These are phyloP conservation scores for Diaporthe vaccinii DNA, from an alignment of 2,329 filamentous ascomycete species.

Conservation along the genomic window DNA sequence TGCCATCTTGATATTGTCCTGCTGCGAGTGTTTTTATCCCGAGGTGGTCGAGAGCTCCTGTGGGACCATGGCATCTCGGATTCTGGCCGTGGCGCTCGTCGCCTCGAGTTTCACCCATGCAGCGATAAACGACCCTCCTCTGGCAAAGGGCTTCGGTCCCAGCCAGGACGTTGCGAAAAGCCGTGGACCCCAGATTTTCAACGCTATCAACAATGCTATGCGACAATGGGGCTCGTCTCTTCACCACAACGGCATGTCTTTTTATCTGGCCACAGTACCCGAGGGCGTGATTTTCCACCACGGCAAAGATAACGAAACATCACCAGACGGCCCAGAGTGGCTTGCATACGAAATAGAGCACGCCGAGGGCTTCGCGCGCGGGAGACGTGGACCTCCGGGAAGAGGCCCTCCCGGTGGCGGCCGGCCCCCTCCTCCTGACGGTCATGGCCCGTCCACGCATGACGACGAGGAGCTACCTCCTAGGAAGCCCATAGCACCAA, in stretches of 20 bases:
- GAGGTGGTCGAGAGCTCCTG: not conserved
- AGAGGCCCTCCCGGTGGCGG: conserved; percentile 20
- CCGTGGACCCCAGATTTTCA: conserved; percentile 78
- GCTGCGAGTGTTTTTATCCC: not conserved
- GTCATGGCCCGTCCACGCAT: not conserved
- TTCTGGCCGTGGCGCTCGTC: conserved; percentile 32
- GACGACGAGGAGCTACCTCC: not conserved
- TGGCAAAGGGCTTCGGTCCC: conserved; percentile 49
- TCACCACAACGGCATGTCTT: conserved; percentile 82
- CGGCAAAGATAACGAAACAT: conserved; percentile 62
- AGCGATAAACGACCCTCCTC: not conserved
- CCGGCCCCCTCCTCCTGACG: conserved; percentile 21
- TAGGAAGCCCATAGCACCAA: not conserved
- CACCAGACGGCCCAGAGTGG: conserved; percentile 73
- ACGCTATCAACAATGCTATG: conserved; percentile 78
- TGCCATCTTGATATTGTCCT: not conserved
- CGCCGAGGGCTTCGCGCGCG: conserved; percentile 72
- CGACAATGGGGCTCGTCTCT: conserved; percentile 81
- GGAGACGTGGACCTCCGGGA: conserved; percentile 15
- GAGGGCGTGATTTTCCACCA: conserved; percentile 77
- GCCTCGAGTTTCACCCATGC: conserved; percentile 34
- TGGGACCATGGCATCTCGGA: conserved; percentile 32
- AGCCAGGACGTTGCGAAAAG: conserved; percentile 54
- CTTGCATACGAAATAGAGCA: conserved; percentile 84
- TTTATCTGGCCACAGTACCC: conserved; percentile 76